Base-by-base conservation (phyloP, 331 rosid genomes). In the Pyrus hybrid region DNA sequence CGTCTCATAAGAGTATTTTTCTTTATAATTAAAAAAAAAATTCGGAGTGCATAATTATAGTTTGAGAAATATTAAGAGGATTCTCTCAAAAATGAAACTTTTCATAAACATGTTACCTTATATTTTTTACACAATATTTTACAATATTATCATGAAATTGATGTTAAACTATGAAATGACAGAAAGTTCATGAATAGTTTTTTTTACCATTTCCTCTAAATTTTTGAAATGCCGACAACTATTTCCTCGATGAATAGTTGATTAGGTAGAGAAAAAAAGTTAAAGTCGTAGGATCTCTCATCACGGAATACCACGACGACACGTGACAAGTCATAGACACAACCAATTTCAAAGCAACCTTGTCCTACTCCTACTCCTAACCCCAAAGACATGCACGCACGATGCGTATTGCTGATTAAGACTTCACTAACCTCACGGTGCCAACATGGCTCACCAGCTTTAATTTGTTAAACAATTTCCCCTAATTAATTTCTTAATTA, bases 251-350 rank as follows among this genome's bases (percentile, higher is more conserved):
- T 9, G 4, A 37, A 37, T 49, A 16, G 8, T 6, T 49, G 56
- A 49, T 16, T 49, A 5, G 56, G 56, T 16, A 5, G n/a, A 49
- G n/a, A 49, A 26, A 26, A 30, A 37, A 58, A 58, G 28, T 23
- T 58, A 58, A 0, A 10, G 16, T 12, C 29, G 16, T 58, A 58
- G 29, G 29, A 58, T 58, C 35, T 29, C 7, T 23, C 28, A 8
- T 28, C 16, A 11, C 5, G 64, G 71, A 30, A 47, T 49, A 63
- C 11, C 13, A 47, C 80, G 75, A 18, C 23, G 53, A 73, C 80
- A 83, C 77, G 79, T 74, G 87, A 82, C 75, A 70, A 80, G 71
- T 63, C 73, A 76, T 84, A 63, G 63, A 58, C 70, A 70, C 75
- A 45, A 37, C 17, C 54, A 51, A 6, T 30, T 70, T 72, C 76